Evolutionary conservation across 1,284 basidiomycete species (phyloP).

Genomic region (Pyrrhoderma noxium): DNA sequence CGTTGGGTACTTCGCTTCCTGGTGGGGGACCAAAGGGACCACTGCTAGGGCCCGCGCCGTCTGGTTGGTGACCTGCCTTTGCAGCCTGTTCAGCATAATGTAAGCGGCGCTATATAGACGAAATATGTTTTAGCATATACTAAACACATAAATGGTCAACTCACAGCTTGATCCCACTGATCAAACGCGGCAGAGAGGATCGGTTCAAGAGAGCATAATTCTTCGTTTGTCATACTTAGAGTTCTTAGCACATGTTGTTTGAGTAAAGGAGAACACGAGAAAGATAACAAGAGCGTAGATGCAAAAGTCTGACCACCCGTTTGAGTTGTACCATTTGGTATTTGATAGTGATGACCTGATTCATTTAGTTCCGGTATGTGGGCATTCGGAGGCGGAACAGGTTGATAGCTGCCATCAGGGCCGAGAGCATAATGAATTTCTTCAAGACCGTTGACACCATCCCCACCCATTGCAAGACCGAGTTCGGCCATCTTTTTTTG

Average conservation of each 20-base stretch:
- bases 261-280: conserved; percentile 61
- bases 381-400: conserved; percentile 35
- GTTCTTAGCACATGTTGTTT: conserved; percentile 67
- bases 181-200: conserved; percentile 77
- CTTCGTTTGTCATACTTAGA: conserved; percentile 66
- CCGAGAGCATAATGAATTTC: conserved; percentile 54
- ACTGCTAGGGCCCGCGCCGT: conserved; percentile 1
- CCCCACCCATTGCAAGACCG: conserved; percentile 65
- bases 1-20: conserved; percentile 34
- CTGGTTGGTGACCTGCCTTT: conserved; percentile 28
- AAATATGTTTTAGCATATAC: neutral
- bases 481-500: conserved; percentile 69
- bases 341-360: conserved; percentile 22
- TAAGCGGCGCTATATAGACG: conserved; percentile 43
- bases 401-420: conserved; percentile 51
- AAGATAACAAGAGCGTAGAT: conserved; percentile 59
- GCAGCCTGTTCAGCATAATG: conserved; percentile 55
- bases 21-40: conserved; percentile 8
- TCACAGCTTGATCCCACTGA: conserved; percentile 70
- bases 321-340: conserved; percentile 30
- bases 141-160: conserved; percentile 18
- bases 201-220: conserved; percentile 68
- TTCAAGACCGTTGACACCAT: conserved; percentile 42
- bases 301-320: conserved; percentile 65
- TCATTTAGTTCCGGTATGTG: conserved; percentile 23